Conservation (phyloP, 1,139 yeast genomes). For the Geotrichum australiense region DNA sequence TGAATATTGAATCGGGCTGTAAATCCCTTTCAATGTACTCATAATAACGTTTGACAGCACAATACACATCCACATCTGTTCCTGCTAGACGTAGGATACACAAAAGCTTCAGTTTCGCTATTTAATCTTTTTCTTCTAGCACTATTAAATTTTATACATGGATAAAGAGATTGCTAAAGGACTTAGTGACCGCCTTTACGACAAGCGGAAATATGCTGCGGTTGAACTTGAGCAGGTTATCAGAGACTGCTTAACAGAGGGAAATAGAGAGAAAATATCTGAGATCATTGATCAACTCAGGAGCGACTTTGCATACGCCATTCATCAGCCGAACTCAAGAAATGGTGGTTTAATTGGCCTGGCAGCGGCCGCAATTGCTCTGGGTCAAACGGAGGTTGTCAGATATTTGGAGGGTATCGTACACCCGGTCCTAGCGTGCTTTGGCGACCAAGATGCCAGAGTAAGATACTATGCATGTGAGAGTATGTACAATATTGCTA, state of each 20-base stretch:
- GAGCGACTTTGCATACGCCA: slow-evolving; percentile 65
- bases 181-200: slow-evolving; percentile 82
- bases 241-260: slow-evolving; percentile 60
- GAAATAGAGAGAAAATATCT: slow-evolving; percentile 62
- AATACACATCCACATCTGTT: neutral
- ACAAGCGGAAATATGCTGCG: slow-evolving; percentile 92
- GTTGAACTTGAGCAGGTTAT: slow-evolving; percentile 78
- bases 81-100: neutral
- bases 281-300: slow-evolving; percentile 61
- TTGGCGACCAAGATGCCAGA: slow-evolving; percentile 93
- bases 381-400: slow-evolving; percentile 65
- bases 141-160: slow-evolving; percentile 18
- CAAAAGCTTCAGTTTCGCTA: no score
- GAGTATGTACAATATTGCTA: slow-evolving; percentile 89
- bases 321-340: slow-evolving; percentile 69
- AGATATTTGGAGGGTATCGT: slow-evolving; percentile 75
- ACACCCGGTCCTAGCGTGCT: slow-evolving; percentile 91
- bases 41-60: neutral
- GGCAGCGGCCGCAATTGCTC: slow-evolving; percentile 72
- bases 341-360: slow-evolving; percentile 72
- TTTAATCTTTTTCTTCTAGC: neutral
- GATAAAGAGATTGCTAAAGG: slow-evolving; percentile 78
- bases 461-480: slow-evolving; percentile 98
- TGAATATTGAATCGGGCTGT: no score
- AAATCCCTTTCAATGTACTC: no score